Percentiles rank a stretch among this genome's conserved stretches.
Evolutionary conservation across 2,329 filamentous ascomycete species (phyloP).

Genomic region (Dendrostoma leiphaemia): DNA sequence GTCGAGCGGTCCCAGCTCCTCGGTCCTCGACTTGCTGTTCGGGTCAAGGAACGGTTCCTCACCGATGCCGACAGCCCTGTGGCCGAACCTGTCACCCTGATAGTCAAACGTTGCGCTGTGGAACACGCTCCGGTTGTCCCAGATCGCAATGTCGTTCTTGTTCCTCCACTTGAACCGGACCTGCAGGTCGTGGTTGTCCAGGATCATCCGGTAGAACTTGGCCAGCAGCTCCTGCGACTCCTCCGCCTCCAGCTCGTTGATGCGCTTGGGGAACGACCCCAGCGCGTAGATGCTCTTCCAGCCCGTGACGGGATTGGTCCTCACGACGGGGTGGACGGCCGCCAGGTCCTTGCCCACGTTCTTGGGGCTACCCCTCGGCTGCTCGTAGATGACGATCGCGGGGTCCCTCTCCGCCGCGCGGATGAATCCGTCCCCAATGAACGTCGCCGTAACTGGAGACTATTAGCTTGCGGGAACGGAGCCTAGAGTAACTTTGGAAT

Average conservation of each 20-base stretch:
- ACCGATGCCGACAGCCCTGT: conserved; percentile 18
- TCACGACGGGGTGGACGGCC: conserved; percentile 26
- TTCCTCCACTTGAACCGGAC: conserved; percentile 20
- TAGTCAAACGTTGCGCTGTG: conserved; percentile 18
- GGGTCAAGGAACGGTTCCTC: conserved; percentile 17
- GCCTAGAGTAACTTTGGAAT: too few species aligned
- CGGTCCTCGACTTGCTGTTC: conserved; percentile 12
- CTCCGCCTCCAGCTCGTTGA: conserved; percentile 23
- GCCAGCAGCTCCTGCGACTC: conserved; percentile 17
- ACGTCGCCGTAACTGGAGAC: conserved; percentile 53
- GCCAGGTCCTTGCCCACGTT: conserved; percentile 19
- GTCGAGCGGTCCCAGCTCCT: conserved; percentile 1
- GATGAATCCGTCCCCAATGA: conserved; percentile 36
- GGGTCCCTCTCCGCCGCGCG: conserved; percentile 29
- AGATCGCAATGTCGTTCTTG: conserved; percentile 19
- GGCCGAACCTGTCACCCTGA: conserved; percentile 14
- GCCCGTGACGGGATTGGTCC: conserved; percentile 29
- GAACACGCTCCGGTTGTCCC: conserved; percentile 20
- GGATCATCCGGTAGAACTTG: conserved; percentile 11
- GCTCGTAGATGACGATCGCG: conserved; percentile 30
- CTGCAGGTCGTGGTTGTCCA: conserved; percentile 18
- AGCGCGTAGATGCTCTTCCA: conserved; percentile 28
- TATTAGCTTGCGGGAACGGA: too few species aligned
- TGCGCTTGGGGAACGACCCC: conserved; percentile 23
- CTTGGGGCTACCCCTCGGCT: conserved; percentile 28